A percentile compares a stretch with the other conserved stretches of the same genome.
These are phyloP conservation scores for Fraxinus cuspidata DNA, from an alignment of 257 asterid species.

Conservation along the genomic window DNA sequence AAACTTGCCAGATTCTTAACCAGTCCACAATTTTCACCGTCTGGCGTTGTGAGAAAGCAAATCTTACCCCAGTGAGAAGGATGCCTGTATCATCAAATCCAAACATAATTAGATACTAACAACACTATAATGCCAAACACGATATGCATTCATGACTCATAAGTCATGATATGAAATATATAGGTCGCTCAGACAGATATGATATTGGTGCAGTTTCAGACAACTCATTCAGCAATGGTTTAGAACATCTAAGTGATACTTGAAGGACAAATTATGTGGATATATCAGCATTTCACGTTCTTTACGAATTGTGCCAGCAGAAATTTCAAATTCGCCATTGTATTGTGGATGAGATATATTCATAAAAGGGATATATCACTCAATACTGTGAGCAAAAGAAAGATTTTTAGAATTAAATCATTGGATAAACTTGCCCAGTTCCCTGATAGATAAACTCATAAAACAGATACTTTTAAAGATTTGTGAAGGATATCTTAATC, in stretches of 20 bases:
- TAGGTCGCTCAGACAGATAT: conserved; percentile 10
- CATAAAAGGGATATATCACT: not conserved
- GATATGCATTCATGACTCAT: not conserved
- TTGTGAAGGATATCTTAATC: not conserved
- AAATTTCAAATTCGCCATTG: not conserved
- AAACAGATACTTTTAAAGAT: not conserved
- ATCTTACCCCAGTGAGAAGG: conserved; percentile 98
- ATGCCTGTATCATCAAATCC: conserved; percentile 57
- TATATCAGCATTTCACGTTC: not conserved
- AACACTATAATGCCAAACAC: conserved; percentile 4
- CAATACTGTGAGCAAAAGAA: not conserved
- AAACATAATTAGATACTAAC: conserved; percentile 23
- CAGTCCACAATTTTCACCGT: conserved; percentile 97
- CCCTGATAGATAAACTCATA: not conserved
- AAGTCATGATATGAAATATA: not conserved
- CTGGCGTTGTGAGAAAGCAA: conserved; percentile 92
- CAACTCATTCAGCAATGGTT: not conserved
- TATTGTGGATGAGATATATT: not conserved
- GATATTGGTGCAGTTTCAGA: not conserved
- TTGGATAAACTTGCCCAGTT: not conserved
- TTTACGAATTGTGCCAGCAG: not conserved
- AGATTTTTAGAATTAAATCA: not conserved
- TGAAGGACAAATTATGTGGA: not conserved
- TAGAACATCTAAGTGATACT: not conserved
- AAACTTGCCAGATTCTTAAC: conserved; percentile 87